Evolutionary conservation across 768 basidiomycete genomes (phyloP), one percentile per base, ranked within the genome.

Genomic region (Boletus speciosus): DNA sequence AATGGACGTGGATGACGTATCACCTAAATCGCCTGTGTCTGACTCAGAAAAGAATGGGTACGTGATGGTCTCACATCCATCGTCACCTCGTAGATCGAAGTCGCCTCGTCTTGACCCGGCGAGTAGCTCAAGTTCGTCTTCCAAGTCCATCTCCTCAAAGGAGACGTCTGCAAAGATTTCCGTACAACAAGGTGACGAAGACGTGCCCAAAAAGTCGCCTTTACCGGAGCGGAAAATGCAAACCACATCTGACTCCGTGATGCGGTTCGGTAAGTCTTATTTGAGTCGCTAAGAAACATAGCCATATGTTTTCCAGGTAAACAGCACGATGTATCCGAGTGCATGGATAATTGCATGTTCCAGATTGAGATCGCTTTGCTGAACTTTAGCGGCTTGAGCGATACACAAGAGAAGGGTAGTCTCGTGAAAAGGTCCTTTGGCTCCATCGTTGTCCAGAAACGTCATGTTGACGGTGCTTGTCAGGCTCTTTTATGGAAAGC

Each of bases 331-430:
- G 95, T 98, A 12, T 88, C 96, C 0, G 97, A 99, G 72, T 98
- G 96, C 72, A 93, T 98, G 88, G 96, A 98, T 71, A 98, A 98
- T 64, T 95, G 95, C 75, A 89, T 99, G 79, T 97, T 97, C 74
- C 97, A 98, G 71, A 93, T 98, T 47, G 97, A 99, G 71, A 88
- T 92, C 5, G 94, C 93, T 1, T 69, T 93, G 44, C 76, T 93
- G 37, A 89, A 89, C 63, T 88, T 93, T 56, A 82, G 82, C 47
- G 65, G 59, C 10, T 36, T 71, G 56, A 58, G 31, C 36, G 76
- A 67, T 10, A 68, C 73, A 21, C 77, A 75, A 57, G 77, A 78
- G 37, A 83, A 84, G 51, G 89, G 88, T 58, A 92, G 92, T 57
- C 78, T 96, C 10, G 86, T 97, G 43, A 93, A 94, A 71, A 78